Conservation (phyloP, 306 rosid genomes). For the Prunus dulcis region DNA sequence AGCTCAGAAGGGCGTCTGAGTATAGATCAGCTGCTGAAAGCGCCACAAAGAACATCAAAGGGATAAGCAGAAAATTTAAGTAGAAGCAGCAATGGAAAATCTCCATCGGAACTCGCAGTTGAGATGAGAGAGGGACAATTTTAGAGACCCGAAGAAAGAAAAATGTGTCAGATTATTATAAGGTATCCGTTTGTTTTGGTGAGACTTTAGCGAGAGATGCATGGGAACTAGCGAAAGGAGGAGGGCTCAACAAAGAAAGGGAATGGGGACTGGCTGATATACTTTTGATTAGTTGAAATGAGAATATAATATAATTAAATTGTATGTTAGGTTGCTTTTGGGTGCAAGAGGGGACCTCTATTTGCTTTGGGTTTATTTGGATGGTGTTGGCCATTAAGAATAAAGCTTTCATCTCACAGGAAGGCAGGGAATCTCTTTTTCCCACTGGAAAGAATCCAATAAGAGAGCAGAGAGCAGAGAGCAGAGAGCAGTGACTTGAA, state of each 20-base stretch:
- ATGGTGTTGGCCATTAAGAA: slow-evolving; percentile 70
- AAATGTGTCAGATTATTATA: slow-evolving; percentile 39
- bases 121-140: slow-evolving; percentile 34
- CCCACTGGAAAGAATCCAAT: slow-evolving; percentile 56
- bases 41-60: slow-evolving; percentile 33
- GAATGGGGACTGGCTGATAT: slow-evolving; percentile 12
- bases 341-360: slow-evolving; percentile 41
- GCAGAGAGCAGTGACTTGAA: slow-evolving; percentile 18
- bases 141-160: slow-evolving; percentile 39
- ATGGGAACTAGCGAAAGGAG: slow-evolving; percentile 79
- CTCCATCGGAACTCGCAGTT: slow-evolving; percentile 73
- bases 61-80: slow-evolving; percentile 40
- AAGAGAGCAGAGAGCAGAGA: slow-evolving; percentile 12
- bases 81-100: slow-evolving; percentile 41
- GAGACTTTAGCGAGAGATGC: slow-evolving; percentile 49
- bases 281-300: slow-evolving; percentile 37
- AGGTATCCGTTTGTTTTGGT: slow-evolving; percentile 34
- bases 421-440: slow-evolving; percentile 26
- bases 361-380: slow-evolving; percentile 38
- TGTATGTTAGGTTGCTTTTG: slow-evolving; percentile 38
- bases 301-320: slow-evolving; percentile 29
- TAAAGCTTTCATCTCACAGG: slow-evolving; percentile 39
- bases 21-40: slow-evolving; percentile 56
- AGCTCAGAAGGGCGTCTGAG: slow-evolving; percentile 71
- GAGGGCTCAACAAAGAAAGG: slow-evolving; percentile 28